These are phyloP conservation scores for Apostasia shenzhenica DNA, from an alignment of 106 monocot genomes.

Conservation along the genomic window DNA sequence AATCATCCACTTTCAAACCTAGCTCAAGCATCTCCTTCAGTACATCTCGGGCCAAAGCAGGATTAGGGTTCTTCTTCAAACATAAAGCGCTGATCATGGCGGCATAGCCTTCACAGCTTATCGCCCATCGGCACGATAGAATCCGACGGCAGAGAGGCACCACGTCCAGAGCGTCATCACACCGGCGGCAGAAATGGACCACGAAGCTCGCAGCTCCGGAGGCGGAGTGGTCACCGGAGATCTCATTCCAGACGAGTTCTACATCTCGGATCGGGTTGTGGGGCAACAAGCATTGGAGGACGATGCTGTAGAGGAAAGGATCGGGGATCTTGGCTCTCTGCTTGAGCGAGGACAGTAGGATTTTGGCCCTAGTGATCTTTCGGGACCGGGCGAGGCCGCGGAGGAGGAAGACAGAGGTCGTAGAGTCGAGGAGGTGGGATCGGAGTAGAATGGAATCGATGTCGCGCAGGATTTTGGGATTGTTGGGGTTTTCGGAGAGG, in stretches of 20 bases:
- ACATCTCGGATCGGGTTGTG: constrained; percentile 13
- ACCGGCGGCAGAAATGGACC: constrained; percentile 1
- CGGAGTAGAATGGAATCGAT: constrained; percentile 12
- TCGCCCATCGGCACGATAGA: constrained; percentile 5
- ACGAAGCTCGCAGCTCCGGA: constrained; percentile 12
- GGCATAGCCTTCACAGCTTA: constrained; percentile 8
- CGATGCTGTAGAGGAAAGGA: constrained; percentile 22
- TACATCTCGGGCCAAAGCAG: constrained; percentile 7
- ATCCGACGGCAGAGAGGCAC: constrained; percentile 19
- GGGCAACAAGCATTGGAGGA: constrained; percentile 28
- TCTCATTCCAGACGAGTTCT: constrained; percentile 15
- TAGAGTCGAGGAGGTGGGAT: constrained; percentile 15
- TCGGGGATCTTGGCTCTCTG: constrained; percentile 5
- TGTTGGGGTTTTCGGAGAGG: constrained; percentile 12
- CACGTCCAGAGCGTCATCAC: constrained; percentile 8
- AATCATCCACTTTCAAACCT: constrained; percentile 21
- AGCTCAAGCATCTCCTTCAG: constrained; percentile 28
- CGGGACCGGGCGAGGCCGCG: constrained; percentile 20
- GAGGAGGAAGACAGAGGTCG: constrained; percentile 19
- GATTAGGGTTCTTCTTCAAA: constrained; percentile 7
- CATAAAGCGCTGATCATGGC: constrained; percentile 20
- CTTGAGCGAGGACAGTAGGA: constrained; percentile 10
- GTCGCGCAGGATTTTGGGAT: background rate
- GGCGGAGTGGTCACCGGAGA: background rate
- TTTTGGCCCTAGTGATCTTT: constrained; percentile 26